Percentiles rank a stretch among this genome's conserved stretches.
Conservation (phyloP, 2,329 filamentous ascomycete genomes). For the Penicillium sp. region DNA sequence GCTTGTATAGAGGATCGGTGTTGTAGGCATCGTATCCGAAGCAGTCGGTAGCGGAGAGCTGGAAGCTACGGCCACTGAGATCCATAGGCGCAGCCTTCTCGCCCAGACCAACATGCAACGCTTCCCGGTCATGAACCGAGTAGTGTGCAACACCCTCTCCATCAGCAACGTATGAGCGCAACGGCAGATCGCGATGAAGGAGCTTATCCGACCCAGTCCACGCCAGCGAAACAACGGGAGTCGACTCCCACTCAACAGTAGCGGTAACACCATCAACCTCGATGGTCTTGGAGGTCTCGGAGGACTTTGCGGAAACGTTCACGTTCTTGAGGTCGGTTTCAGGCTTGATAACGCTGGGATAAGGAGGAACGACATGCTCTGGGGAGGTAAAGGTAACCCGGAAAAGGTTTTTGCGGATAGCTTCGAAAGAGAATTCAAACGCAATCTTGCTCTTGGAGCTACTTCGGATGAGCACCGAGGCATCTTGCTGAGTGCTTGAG, state of each 20-base stretch:
- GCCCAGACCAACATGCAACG: slow-evolving; percentile 68
- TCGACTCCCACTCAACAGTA: slow-evolving; percentile 58
- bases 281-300: slow-evolving; percentile 44
- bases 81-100: slow-evolving; percentile 75
- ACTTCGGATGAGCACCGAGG: slow-evolving; percentile 46
- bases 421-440: slow-evolving; percentile 63
- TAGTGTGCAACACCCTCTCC: slow-evolving; percentile 65
- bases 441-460: slow-evolving; percentile 37
- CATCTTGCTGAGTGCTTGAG: slow-evolving; percentile 19
- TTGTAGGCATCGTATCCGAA: slow-evolving; percentile 72
- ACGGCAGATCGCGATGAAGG: slow-evolving; percentile 62
- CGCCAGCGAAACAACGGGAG: slow-evolving; percentile 59
- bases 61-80: slow-evolving; percentile 64
- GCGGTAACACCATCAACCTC: slow-evolving; percentile 53
- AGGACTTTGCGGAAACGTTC: slow-evolving; percentile 33
- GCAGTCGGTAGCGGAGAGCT: slow-evolving; percentile 67
- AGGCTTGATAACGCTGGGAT: slow-evolving; percentile 58
- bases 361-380: slow-evolving; percentile 63
- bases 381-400: slow-evolving; percentile 65
- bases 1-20: slow-evolving; percentile 73
- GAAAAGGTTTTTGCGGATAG: slow-evolving; percentile 63
- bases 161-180: slow-evolving; percentile 66
- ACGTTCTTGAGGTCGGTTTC: slow-evolving; percentile 35
- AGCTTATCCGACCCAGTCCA: slow-evolving; percentile 52
- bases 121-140: slow-evolving; percentile 60